Evolutionary conservation across 2,329 filamentous ascomycete genomes (phyloP), one percentile per base, ranked within the genome.

Genomic region (Thielaviopsis musarum): DNA sequence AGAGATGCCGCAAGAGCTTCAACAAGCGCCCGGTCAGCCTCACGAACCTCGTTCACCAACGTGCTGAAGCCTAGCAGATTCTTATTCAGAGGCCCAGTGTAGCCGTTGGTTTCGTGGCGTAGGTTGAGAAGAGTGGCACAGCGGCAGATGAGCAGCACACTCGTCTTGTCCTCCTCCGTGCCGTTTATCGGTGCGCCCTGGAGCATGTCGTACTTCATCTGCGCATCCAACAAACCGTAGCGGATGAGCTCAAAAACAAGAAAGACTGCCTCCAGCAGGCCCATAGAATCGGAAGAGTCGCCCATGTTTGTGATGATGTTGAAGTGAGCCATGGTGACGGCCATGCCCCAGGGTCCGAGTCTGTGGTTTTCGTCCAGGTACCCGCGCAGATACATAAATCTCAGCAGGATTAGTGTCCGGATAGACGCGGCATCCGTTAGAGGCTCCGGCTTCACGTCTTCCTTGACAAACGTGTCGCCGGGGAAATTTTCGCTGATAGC

Each of bases 41-140:
- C 82, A 48, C 91, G 85, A 24, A 96, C 84, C 49, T 87, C 82
- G 1, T 85, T 85, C 49, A 89, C 83, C 61, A 97, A 77, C 1
- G 89, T 91, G 62, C 89, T 87, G 74, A 91, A 98, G 26, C 83
- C 84, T 51, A 98, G 77, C 57, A 96, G 77, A 65, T 91, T 90
- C 70, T 93, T 85, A 75, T 90, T 95, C 1, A 98, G 78, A 1
- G 93, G 91, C 0, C 93, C 93, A 1, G 91, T 96, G 71, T 96
- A 98, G 30, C 93, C 93, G 65, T 91, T 91, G 3, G 80, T 78
- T 65, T 88, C 81, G 69, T 98, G 93, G 34, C 84, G 82, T 63
- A 97, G 77, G 67, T 87, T 88, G 57, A 90, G 80, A 61, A 97
- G 76, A 58, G 87, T 90, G 15, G 91, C 88, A 62, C 91, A 85